Base-by-base conservation (phyloP, 345 rosid genomes). In the Eucalyptus tenuipes region DNA sequence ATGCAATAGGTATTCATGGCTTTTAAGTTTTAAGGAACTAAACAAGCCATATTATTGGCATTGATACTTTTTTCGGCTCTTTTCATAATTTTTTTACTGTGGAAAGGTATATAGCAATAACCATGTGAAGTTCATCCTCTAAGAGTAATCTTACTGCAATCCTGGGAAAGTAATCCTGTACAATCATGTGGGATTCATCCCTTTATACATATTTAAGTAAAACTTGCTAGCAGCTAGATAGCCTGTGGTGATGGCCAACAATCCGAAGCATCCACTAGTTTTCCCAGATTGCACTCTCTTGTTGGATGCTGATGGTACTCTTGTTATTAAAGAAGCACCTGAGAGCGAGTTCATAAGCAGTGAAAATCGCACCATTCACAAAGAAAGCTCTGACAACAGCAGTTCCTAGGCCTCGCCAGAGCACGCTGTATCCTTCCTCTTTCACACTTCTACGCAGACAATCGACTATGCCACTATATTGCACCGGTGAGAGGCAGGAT, bases 321-420 rank as follows among this genome's bases (percentile, higher is more conserved):
- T 44, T 15, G 37, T 33, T 92, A 89, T 86, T 90, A 93, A 96
- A 94, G 52, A 96, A 92, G 91, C 97, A 96, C 93, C 99, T 92
- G 91, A 97, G 92, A 27, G 99, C 94, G 33, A 94, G 92, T 92
- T 97, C 99, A 48, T 97, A 97, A 25, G 99, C 98, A 87, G 96
- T 88, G 92, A 97, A 98, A 24, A 98, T 86, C 48, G 99, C 97
- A 8, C 97, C 99, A 87, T 98, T 97, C 88, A 98, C 99, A 12
- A 97, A 94, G 92, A 98, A 98, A 87, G 99, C 99, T 92, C 99
- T 93, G 84, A 98, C 92, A 80, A 98, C 98, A n/a, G 99, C 99
- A 89, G 99, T 97, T 55, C 98, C 99, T 44, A 97, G 88, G n/a
- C 99, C 99, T 87, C 98, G 91, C 97, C 96, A 97, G 42, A 97